Evolutionary conservation across 345 rosid species (phyloP), one percentile per base, ranked within the genome.

Genomic region (Acer yangbiense): DNA sequence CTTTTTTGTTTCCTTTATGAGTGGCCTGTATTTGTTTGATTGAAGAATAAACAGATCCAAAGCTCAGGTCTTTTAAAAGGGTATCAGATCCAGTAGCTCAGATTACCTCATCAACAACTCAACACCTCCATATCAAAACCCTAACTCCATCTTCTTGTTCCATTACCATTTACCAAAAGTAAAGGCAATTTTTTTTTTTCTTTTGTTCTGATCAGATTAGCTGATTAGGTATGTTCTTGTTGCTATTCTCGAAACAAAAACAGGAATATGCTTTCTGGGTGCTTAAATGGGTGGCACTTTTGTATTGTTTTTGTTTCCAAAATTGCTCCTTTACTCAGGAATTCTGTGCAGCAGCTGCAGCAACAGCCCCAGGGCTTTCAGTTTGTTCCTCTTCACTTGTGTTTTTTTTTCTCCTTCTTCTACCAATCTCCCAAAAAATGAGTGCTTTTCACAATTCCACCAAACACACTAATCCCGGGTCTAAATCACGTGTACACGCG

Each of bases 21-120:
- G 55, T 21, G 2, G 65, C 69, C 14, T 64, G 71, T 8, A 18
- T 61, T 63, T 77, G 77, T 60, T 50, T n/a, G 67, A 72, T 35
- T 17, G 77, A 74, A 65, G 63, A 65, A 65, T 6, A 74, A 74
- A 74, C 71, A 74, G 77, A 74, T 74, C 70, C 61, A 67, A 68
- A 73, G 70, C 70, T 64, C 48, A 64, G 61, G 77, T 64, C 61
- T 64, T 29, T 63, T n/a, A 27, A 65, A 18, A 60, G 27, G 25
- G 27, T 29, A 50, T 48, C 77, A 18, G 77, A 74, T 74, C 70
- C 50, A 48, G 70, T 74, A 65, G 70, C 50, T 23, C 27, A 65
- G 48, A 46, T 62, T 18, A 74, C 44, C 67, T 27, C 29, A 74
- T 46, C 69, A 35, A 74, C 29, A 44, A 39, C 58, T 73, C 43